Percentiles rank a stretch among this genome's conserved stretches.
These are phyloP conservation scores for Fraxinus americana DNA, from an alignment of 257 asterid genomes.

Conservation along the genomic window DNA sequence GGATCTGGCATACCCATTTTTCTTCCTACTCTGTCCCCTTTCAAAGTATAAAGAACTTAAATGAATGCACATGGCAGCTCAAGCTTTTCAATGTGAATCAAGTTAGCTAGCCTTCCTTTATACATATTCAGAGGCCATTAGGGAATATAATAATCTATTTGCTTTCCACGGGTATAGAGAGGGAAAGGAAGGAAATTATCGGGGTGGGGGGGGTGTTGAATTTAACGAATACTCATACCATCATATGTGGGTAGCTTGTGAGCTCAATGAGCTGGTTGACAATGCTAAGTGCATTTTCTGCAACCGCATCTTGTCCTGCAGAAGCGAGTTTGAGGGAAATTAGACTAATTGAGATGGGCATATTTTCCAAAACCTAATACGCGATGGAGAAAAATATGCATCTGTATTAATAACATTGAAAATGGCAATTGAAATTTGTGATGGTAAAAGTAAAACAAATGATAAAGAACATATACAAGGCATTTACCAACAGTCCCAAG, in stretches of 20 bases:
- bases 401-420: neutral
- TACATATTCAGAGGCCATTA: neutral
- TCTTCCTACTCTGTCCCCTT: neutral
- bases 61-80: neutral
- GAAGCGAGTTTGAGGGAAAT: neutral
- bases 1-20: neutral
- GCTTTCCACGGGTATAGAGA: neutral
- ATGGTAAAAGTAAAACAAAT: neutral
- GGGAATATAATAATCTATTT: neutral
- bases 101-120: neutral
- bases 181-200: conserved; percentile 13
- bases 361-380: conserved; percentile 2
- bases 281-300: conserved; percentile 27
- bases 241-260: conserved; percentile 57
- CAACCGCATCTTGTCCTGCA: too few species aligned
- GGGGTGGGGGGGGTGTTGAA: neutral
- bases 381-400: neutral
- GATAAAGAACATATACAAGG: neutral
- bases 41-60: neutral
- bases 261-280: conserved; percentile 59
- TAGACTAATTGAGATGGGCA: conserved; percentile 13
- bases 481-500: neutral
- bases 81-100: neutral
- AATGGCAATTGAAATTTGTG: neutral
- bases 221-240: conserved; percentile 45